Evolutionary conservation across 495 filamentous ascomycete species (phyloP).

Genomic region (Pyrenula aspistea): DNA sequence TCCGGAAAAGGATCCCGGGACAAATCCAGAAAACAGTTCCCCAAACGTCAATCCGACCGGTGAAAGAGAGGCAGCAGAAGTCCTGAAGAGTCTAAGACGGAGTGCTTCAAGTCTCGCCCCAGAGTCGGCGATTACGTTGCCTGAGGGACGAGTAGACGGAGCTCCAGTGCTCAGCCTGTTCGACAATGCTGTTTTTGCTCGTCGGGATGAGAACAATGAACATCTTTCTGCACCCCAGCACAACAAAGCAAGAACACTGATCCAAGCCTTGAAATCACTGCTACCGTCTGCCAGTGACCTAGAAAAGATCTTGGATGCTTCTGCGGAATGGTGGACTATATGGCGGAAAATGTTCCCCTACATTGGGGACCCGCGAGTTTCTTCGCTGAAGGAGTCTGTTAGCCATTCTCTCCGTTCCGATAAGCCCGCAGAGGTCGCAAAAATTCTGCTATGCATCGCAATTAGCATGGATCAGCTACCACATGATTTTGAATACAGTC

Average conservation of each 20-base stretch:
- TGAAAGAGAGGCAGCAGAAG: background rate
- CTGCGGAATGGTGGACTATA: constrained; percentile 14
- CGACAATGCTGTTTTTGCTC: constrained; percentile 25
- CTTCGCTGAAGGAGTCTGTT: constrained; percentile 4
- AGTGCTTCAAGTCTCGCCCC: constrained; percentile 4
- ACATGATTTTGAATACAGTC: constrained; percentile 12
- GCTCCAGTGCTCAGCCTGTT: constrained; percentile 29
- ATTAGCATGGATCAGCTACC: constrained; percentile 23
- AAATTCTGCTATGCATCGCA: constrained; percentile 22
- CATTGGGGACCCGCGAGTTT: constrained; percentile 2
- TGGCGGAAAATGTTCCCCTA: constrained; percentile 21
- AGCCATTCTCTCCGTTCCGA: constrained; percentile 5
- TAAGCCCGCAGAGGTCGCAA: constrained; percentile 20
- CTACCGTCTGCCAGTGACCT: constrained; percentile 21
- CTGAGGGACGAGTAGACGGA: constrained; percentile 20
- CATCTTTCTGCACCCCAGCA: background rate
- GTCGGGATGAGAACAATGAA: constrained; percentile 11
- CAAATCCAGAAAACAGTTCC: background rate
- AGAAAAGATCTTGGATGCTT: constrained; percentile 15
- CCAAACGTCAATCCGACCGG: background rate
- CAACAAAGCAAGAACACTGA: background rate
- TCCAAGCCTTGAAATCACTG: constrained; percentile 12
- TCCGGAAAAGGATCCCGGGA: constrained; percentile 6
- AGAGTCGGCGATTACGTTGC: constrained; percentile 11
- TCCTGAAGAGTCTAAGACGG: background rate